Base-by-base conservation (phyloP, 208 protist species). In the Plasmodiophora brassicae region DNA sequence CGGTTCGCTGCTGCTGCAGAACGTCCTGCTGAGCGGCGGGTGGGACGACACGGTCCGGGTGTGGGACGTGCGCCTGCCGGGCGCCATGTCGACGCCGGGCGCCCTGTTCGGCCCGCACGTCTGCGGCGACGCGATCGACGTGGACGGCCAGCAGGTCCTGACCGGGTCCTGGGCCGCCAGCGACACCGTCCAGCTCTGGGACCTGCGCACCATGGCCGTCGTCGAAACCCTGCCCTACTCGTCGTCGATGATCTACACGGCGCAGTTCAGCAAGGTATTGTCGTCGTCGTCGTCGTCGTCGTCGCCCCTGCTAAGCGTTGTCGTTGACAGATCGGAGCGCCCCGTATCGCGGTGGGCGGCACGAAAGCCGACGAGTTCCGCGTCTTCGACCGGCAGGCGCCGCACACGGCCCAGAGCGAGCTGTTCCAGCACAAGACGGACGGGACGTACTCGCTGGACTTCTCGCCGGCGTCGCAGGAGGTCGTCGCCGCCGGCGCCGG, bases 101-200 rank as follows among this genome's bases (percentile, higher is more conserved):
- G 10, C 41, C 10, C 5, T 78, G n/a, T 78, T 36, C n/a, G 65
- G 65, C 20, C 65, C 65, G 10, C 65, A 78, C 41, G 41, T 78
- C 5, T 78, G 65, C 41, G 65, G 65, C n/a, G 65, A 78, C n/a
- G 65, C 65, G 10, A 78, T 78, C n/a, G 65, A 78, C n/a, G n/a
- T 78, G n/a, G 20, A 5, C 20, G 65, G 65, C 10, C 65, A 78
- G 10, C 32, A 78, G n/a, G n/a, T 78, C 10, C n/a, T 78, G n/a
- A 78, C 65, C 5, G 65, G 65, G 5, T 78, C 65, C 10, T 78
- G 65, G 65, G 20, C 65, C 5, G 14, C 32, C 5, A 78, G 41
- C 10, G 65, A 78, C n/a, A 5, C 32, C 20, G 5, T 78, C 10
- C 65, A 78, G 65, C 20, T 78, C 32, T 78, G 65, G 65, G 65